A percentile compares a stretch with the other conserved stretches of the same genome.
Conservation (phyloP, 2,329 filamentous ascomycete species). For the Monosporascus cannonballus region DNA sequence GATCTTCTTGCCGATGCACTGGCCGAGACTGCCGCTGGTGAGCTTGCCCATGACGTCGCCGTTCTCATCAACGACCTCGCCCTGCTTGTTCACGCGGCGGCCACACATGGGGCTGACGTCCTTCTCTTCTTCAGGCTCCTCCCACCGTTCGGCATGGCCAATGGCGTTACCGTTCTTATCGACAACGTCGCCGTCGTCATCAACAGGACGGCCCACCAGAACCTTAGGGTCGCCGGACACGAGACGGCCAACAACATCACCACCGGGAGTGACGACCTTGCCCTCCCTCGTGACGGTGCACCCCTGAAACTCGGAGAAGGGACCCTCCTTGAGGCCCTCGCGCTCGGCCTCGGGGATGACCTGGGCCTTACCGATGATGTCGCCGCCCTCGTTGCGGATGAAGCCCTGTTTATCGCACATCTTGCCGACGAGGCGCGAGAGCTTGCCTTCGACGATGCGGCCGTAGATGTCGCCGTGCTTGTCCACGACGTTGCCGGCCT, state of each 20-base stretch:
- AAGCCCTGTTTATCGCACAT: constrained; percentile 68
- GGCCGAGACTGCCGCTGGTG: constrained; percentile 58
- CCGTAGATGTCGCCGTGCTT: constrained; percentile 51
- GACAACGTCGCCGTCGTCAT: constrained; percentile 76
- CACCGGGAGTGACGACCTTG: constrained; percentile 58
- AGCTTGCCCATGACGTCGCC: constrained; percentile 61
- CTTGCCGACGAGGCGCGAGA: constrained; percentile 57
- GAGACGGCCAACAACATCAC: constrained; percentile 67
- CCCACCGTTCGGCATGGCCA: constrained; percentile 55
- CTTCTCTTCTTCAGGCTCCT: constrained; percentile 47
- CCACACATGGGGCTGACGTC: constrained; percentile 47
- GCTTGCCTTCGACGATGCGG: constrained; percentile 60
- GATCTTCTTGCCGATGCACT: constrained; percentile 62
- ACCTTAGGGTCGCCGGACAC: constrained; percentile 65
- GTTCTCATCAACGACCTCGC: constrained; percentile 52
- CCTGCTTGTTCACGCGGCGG: constrained; percentile 51
- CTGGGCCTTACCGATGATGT: constrained; percentile 62
- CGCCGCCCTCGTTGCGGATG: constrained; percentile 66
- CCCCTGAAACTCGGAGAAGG: constrained; percentile 60
- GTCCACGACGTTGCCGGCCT: constrained; percentile 58
- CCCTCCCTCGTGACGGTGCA: constrained; percentile 64
- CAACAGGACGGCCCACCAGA: constrained; percentile 67
- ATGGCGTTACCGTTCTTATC: constrained; percentile 65
- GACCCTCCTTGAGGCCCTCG: constrained; percentile 57
- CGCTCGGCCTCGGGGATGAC: constrained; percentile 62